Percentiles rank a stretch among this genome's conserved stretches.
These are phyloP conservation scores for Lactarius sanguifluus DNA, from an alignment of 768 basidiomycete species.

Conservation along the genomic window DNA sequence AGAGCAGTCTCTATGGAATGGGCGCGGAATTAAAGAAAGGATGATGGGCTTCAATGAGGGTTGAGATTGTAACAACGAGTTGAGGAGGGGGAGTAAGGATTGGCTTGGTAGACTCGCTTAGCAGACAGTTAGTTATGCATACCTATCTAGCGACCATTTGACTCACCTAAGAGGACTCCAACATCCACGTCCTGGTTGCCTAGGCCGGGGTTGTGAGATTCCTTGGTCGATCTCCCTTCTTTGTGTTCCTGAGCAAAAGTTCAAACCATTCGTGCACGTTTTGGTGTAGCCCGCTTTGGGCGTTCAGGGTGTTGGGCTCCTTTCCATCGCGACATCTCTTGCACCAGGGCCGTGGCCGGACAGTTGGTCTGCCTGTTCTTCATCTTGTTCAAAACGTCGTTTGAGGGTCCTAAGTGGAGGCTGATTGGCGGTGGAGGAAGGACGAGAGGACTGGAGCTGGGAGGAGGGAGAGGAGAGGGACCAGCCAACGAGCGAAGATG, in stretches of 20 bases:
- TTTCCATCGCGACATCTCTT: constrained; percentile 76
- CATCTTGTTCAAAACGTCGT: constrained; percentile 66
- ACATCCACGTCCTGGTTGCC: constrained; percentile 70
- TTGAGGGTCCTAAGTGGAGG: constrained; percentile 51
- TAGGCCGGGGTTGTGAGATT: constrained; percentile 45
- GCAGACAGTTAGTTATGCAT: constrained; percentile 25
- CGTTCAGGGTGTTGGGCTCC: constrained; percentile 85
- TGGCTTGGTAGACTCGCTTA: constrained; percentile 77
- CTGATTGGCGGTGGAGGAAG: constrained; percentile 50
- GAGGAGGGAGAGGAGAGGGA: constrained; percentile 39
- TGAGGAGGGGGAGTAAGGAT: constrained; percentile 71
- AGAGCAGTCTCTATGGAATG: constrained; percentile 73
- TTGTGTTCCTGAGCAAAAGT: constrained; percentile 34
- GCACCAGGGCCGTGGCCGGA: constrained; percentile 30
- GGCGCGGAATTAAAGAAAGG: constrained; percentile 79
- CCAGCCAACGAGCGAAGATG: constrained; percentile 51
- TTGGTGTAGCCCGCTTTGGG: constrained; percentile 65
- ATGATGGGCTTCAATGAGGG: constrained; percentile 71
- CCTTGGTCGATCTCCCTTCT: constrained; percentile 47
- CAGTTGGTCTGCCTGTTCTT: constrained; percentile 50
- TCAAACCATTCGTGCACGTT: constrained; percentile 56
- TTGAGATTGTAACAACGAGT: constrained; percentile 62
- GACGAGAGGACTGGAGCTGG: constrained; percentile 55
- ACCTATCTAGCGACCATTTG: constrained; percentile 6
- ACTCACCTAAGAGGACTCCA: constrained; percentile 76